A percentile compares a stretch with the other conserved stretches of the same genome.
Conservation (phyloP, 2,329 filamentous ascomycete species). For the Apiospora rasikravindrae region DNA sequence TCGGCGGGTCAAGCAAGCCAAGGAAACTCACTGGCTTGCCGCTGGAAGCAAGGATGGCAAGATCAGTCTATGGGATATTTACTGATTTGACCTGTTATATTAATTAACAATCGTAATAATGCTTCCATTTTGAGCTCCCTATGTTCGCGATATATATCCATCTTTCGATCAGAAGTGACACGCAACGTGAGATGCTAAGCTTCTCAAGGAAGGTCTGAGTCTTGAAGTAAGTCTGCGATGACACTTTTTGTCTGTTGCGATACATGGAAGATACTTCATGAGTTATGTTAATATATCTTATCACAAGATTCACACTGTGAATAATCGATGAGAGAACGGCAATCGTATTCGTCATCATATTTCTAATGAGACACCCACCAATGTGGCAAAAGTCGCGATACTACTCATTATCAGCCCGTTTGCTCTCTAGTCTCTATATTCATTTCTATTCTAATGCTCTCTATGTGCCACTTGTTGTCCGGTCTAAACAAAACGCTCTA, state of each 20-base stretch:
- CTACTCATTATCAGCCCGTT: neutral
- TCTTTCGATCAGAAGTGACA: neutral
- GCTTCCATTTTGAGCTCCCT: neutral
- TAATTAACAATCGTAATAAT: neutral
- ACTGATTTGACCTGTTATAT: conserved; percentile 50
- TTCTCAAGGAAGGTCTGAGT: neutral
- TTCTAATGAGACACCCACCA: neutral
- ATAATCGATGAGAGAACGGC: no score
- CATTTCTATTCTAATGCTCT: neutral
- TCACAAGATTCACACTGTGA: no score
- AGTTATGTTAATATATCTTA: no score
- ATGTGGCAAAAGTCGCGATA: neutral
- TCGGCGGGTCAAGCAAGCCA: conserved; percentile 67
- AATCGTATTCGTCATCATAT: no score
- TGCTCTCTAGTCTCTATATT: neutral
- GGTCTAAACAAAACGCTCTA: neutral
- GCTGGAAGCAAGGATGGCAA: conserved; percentile 94
- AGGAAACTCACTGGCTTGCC: conserved; percentile 83
- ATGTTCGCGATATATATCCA: neutral
- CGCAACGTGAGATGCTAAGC: no score
- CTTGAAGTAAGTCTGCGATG: neutral
- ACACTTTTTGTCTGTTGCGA: no score
- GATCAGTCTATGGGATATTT: conserved; percentile 94
- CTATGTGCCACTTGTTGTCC: neutral
- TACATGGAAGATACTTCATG: no score